These are phyloP conservation scores for Ganoderma boninense DNA, from an alignment of 1,284 basidiomycete species.

Conservation along the genomic window DNA sequence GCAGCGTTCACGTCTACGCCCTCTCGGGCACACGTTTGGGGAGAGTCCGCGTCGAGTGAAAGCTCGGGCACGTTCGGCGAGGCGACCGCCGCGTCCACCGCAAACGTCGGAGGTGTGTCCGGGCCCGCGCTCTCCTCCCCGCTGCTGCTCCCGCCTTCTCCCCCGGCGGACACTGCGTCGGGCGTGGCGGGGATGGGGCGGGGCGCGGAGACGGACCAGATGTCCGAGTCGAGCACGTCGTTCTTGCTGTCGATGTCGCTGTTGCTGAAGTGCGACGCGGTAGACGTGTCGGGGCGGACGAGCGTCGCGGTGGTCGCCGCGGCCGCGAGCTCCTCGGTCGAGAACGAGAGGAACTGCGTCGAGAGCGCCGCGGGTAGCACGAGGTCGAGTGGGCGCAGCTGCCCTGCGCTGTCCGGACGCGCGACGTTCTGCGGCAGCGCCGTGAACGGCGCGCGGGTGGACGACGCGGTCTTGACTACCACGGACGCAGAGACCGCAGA, in stretches of 20 bases:
- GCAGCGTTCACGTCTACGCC: not conserved
- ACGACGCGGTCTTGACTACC: too few species aligned
- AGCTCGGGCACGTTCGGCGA: constrained; percentile 1
- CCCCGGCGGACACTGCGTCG: not conserved
- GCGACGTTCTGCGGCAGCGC: not conserved
- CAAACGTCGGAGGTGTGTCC: constrained; percentile 1
- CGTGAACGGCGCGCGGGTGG: not conserved
- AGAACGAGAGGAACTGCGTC: not conserved
- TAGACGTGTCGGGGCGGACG: not conserved
- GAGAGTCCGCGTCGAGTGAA: not conserved
- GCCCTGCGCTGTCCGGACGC: not conserved
- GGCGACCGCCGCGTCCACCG: not conserved
- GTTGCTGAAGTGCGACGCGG: constrained; percentile 9
- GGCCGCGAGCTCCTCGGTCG: not conserved
- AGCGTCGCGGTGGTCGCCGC: not conserved
- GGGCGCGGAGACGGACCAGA: not conserved
- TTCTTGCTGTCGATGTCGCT: not conserved
- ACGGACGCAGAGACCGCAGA: too few species aligned
- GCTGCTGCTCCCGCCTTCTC: not conserved
- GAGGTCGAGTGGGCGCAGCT: constrained; percentile 8
- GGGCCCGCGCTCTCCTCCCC: constrained; percentile 8
- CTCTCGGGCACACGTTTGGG: not conserved
- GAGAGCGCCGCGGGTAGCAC: not conserved
- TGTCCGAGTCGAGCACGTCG: not conserved
- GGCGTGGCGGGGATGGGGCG: not conserved